Evolutionary conservation across 1,284 basidiomycete genomes (phyloP), one percentile per base, ranked within the genome.

Genomic region (Peniophora sp.): DNA sequence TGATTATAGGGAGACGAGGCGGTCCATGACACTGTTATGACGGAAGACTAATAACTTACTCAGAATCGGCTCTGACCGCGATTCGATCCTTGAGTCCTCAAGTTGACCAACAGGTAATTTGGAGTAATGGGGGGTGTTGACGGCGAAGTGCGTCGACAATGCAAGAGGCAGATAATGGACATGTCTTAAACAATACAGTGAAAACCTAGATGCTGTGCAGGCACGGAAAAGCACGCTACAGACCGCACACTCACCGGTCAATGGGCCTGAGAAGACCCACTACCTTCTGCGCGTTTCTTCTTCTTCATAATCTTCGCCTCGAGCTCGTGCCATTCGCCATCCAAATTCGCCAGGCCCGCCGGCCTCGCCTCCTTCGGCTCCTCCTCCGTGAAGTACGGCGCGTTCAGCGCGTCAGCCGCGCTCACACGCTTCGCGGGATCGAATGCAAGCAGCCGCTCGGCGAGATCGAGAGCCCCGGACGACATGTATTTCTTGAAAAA

Each of bases 321-420:
- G 54, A 91, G 75, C 65, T 97, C 93, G 65, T 97, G 93, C 92
- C 93, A 97, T 64, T 97, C 94, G 39, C 94, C 93, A 65, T 90
- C 82, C 34, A 90, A 69, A n/a, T 75, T 79, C 11, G 80, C 75
- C 54, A 90, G 68, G 42, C 90, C 87, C 27, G 78, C 70, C 3
- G 97, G 97, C 48, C 78, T 74, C 58, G 83, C 78, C 49, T 92
- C 78, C 34, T 64, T 59, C 1, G 96, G 96, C 36, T 78, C 72
- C 65, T 97, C 93, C 39, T 77, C 69, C 41, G 69, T 78, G 67
- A 99, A 99, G 71, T 97, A 99, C 1, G 83, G 71, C 46, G 85
- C 74, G 42, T 82, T 71, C 54, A 99, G 76, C 3, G 96, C 96
- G 58, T 92, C 82, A 27, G 72, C 63, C 0, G 97, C 95, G 2